A percentile compares a stretch with the other conserved stretches of the same genome.
Conservation (phyloP, 768 basidiomycete genomes). For the Russula abietina region DNA sequence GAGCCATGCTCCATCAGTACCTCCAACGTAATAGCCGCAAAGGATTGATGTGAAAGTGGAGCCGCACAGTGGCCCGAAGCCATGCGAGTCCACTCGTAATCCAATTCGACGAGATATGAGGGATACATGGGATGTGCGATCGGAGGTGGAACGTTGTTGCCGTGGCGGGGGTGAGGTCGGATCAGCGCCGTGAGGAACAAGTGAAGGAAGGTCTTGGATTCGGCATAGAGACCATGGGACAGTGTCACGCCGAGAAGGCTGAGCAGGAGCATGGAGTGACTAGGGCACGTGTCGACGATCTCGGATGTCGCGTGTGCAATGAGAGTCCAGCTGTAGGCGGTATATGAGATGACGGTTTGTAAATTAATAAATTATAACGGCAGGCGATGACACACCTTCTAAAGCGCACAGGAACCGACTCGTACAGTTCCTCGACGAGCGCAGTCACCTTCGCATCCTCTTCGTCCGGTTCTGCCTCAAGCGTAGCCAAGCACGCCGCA, state of each 20-base stretch:
- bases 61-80: neutral
- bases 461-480: slow-evolving; percentile 30
- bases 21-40: slow-evolving; percentile 32
- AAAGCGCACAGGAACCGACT: slow-evolving; percentile 45
- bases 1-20: slow-evolving; percentile 27
- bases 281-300: slow-evolving; percentile 41
- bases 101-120: slow-evolving; percentile 21
- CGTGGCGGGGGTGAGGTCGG: slow-evolving; percentile 24
- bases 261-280: slow-evolving; percentile 44
- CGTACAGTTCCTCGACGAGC: slow-evolving; percentile 42
- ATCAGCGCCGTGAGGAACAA: slow-evolving; percentile 39
- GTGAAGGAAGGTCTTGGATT: slow-evolving; percentile 41
- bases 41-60: slow-evolving; percentile 27
- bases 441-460: slow-evolving; percentile 28
- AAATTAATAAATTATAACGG: neutral
- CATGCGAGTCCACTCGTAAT: slow-evolving; percentile 11
- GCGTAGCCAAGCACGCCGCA: slow-evolving; percentile 9
- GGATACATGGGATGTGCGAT: slow-evolving; percentile 19
- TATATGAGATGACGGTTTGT: neutral
- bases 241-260: slow-evolving; percentile 48
- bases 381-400: slow-evolving; percentile 39
- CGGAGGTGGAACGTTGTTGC: neutral
- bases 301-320: slow-evolving; percentile 49
- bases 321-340: slow-evolving; percentile 39
- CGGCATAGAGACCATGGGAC: slow-evolving; percentile 37